Evolutionary conservation across 2,329 filamentous ascomycete genomes (phyloP).

Genomic region (Penicillium corylophilum): DNA sequence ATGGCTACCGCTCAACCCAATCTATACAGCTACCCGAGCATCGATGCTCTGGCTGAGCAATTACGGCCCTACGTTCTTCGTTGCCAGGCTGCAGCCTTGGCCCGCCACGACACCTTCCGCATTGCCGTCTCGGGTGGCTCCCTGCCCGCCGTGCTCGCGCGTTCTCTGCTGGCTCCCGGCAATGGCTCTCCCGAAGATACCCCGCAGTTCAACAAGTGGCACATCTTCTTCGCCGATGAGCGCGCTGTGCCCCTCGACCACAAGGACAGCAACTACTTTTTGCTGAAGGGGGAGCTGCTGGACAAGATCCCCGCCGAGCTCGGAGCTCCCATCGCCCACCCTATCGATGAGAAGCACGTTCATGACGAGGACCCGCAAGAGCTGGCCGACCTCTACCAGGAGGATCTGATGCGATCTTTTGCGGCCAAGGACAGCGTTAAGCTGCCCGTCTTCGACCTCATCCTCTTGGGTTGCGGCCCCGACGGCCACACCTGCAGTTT

Average conservation of each 20-base stretch:
- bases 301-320: constrained; percentile 75
- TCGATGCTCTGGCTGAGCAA: constrained; percentile 68
- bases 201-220: constrained; percentile 82
- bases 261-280: constrained; percentile 88
- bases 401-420: constrained; percentile 79
- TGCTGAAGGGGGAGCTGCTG: constrained; percentile 83
- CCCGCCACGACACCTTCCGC: constrained; percentile 82
- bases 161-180: constrained; percentile 68
- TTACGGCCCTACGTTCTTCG: constrained; percentile 81
- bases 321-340: constrained; percentile 69
- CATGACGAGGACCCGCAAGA: constrained; percentile 85
- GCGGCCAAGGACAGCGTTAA: constrained; percentile 91
- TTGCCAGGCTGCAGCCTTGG: constrained; percentile 74
- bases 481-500: constrained; percentile 97
- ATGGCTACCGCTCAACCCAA: constrained; percentile 50
- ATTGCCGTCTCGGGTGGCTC: constrained; percentile 92
- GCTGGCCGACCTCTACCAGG: constrained; percentile 90
- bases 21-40: constrained; percentile 76
- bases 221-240: constrained; percentile 98
- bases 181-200: constrained; percentile 57
- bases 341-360: constrained; percentile 67
- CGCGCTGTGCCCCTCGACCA: constrained; percentile 89
- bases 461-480: constrained; percentile 89
- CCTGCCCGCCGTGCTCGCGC: constrained; percentile 81
- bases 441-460: constrained; percentile 89